phyloP scores from a whole-genome alignment of 495 filamentous ascomycete species.

The Xylaria venustula region DNA sequence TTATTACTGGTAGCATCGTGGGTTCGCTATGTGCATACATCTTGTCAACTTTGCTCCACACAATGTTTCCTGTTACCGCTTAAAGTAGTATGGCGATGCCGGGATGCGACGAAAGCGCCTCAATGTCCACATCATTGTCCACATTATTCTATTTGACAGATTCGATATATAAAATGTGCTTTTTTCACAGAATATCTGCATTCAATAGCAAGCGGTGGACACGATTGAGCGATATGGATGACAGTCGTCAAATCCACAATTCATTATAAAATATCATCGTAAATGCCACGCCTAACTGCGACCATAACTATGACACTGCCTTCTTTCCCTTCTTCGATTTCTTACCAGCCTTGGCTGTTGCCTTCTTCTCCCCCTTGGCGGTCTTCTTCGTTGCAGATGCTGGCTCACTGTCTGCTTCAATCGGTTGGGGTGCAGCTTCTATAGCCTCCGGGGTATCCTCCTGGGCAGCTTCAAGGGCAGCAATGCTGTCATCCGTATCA shows the following conservation, averaged over 20 bases:
- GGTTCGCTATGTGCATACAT: slow-evolving; percentile 40
- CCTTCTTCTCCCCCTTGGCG: slow-evolving; percentile 19
- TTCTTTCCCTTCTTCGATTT: slow-evolving; percentile 43
- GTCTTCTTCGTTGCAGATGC: slow-evolving; percentile 8
- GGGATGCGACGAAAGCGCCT: no score
- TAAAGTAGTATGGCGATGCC: background rate
- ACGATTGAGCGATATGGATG: background rate
- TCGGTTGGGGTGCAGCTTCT: slow-evolving; percentile 22
- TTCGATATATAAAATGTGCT: no score
- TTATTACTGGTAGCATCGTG: slow-evolving; percentile 24
- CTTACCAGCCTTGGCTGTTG: slow-evolving; percentile 22
- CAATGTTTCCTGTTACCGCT: no score
- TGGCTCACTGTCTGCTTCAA: slow-evolving; percentile 10
- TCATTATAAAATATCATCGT: slow-evolving; percentile 13
- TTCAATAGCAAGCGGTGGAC: no score
- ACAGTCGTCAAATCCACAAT: background rate
- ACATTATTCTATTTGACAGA: no score
- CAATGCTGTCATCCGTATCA: slow-evolving; percentile 22
- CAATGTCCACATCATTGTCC: no score
- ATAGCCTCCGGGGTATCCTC: slow-evolving; percentile 38
- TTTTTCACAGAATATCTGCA: no score
- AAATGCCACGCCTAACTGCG: slow-evolving; percentile 2
- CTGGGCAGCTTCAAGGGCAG: slow-evolving; percentile 31
- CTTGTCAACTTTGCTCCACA: background rate
- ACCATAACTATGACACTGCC: slow-evolving; percentile 13